A percentile compares a stretch with the other conserved stretches of the same genome.
Conservation (phyloP, 1,284 basidiomycete species). For the Puccinia polysora region DNA sequence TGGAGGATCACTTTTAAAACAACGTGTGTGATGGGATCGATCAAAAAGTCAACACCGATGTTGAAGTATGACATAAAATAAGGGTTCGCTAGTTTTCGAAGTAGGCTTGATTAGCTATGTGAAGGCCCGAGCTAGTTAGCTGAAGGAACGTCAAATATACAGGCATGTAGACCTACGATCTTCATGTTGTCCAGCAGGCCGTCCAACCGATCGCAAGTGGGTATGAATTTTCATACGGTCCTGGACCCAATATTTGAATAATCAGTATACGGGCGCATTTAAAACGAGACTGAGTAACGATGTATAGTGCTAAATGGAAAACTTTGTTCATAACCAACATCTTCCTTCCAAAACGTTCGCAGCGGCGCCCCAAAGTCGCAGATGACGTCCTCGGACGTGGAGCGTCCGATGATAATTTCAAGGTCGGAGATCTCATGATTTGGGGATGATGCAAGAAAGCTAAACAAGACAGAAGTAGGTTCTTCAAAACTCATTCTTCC, state of each 20-base stretch:
- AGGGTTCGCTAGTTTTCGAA: conserved; percentile 44
- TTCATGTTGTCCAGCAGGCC: not conserved
- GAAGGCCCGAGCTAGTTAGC: not conserved
- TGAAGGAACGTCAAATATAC: conserved; percentile 31
- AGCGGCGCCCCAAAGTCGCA: conserved; percentile 49
- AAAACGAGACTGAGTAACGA: not conserved
- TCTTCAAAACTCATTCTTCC: not conserved
- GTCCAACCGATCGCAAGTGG: conserved; percentile 12
- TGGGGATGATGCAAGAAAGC: conserved; percentile 33
- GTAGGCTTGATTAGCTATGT: not conserved
- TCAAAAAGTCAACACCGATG: conserved; percentile 49
- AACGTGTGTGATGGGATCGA: conserved; percentile 44
- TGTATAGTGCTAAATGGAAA: not conserved
- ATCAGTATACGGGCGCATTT: not conserved
- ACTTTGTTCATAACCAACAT: conserved; percentile 45
- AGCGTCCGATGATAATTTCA: conserved; percentile 42
- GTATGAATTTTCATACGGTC: conserved; percentile 49
- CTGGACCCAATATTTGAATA: conserved; percentile 32
- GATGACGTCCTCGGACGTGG: conserved; percentile 49
- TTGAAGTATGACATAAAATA: conserved; percentile 51
- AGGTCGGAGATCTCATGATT: conserved; percentile 29
- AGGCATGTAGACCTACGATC: not conserved
- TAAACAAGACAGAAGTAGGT: conserved; percentile 14
- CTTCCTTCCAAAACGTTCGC: conserved; percentile 50
- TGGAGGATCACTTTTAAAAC: conserved; percentile 49